Percentiles rank a stretch among this genome's conserved stretches.
phyloP scores from a whole-genome alignment of 2,329 filamentous ascomycete genomes.

The Fusarium pininemorale region DNA sequence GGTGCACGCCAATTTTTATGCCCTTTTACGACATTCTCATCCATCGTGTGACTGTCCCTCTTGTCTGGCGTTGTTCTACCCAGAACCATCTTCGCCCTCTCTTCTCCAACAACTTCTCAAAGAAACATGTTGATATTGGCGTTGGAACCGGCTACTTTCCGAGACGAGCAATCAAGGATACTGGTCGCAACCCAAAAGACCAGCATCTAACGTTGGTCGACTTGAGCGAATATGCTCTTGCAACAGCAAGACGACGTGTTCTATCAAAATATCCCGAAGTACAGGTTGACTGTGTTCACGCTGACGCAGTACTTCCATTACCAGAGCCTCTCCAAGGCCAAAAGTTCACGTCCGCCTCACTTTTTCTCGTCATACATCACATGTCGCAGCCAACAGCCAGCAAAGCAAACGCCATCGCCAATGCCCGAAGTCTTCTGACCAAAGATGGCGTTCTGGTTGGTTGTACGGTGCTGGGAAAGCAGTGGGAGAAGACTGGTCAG shows the following conservation, averaged over 20 bases:
- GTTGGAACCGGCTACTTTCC: slow-evolving; percentile 18
- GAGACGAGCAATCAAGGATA: background rate
- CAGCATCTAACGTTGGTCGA: slow-evolving; percentile 11
- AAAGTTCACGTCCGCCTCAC: slow-evolving; percentile 3
- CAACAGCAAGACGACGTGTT: background rate
- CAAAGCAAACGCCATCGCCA: slow-evolving; percentile 1
- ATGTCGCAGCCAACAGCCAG: slow-evolving; percentile 2
- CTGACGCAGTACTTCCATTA: background rate
- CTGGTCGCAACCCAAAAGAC: background rate
- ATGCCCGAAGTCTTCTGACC: background rate
- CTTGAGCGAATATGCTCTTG: slow-evolving; percentile 4
- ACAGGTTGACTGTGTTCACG: background rate
- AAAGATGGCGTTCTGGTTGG: slow-evolving; percentile 3
- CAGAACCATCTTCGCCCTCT: background rate
- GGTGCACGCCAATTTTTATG: background rate
- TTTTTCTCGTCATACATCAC: slow-evolving; percentile 5
- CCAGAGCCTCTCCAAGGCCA: background rate
- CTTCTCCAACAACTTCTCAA: slow-evolving; percentile 6
- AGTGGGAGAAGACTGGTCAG: background rate
- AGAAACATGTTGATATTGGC: slow-evolving; percentile 10
- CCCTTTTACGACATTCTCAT: background rate
- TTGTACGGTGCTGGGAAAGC: slow-evolving; percentile 6
- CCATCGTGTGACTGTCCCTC: background rate
- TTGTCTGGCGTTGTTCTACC: background rate
- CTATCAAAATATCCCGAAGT: background rate